Base-by-base conservation (phyloP, 345 rosid genomes). In the Nasturtium officinale region DNA sequence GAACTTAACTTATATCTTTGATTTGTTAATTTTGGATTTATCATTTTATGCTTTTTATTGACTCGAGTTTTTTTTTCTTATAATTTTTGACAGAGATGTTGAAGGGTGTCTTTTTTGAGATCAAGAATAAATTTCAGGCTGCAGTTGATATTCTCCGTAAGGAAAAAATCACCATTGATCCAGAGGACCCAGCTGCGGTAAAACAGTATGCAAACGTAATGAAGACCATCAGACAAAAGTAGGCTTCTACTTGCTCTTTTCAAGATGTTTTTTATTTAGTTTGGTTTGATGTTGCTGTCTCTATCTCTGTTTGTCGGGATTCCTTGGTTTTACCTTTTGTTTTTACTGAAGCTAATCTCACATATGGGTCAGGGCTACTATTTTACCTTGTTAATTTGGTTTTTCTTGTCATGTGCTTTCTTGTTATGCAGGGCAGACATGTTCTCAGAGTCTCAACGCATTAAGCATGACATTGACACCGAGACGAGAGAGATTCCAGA, bases 161-260 rank as follows among this genome's bases (percentile, higher is more conserved):
- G 87, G 99, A 96, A 80, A 92, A 90, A 79, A 92, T 96, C 83
- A 90, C 90, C 75, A 87, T 96, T 62, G 91, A 66, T 64, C 98
- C 99, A 16, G 88, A 90, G 33, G 92, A 96, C 80, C 91, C 92
- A 20, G 86, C 96, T 71, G 96, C 96, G 3, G 98, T 96, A 8
- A 54, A 87, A 65, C 97, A 89, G 4, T 96, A 90, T 75, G 91
- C 97, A 2, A 90, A 82, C 71, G 91, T 92, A 40, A 90, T 96
- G 98, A 87, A 87, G 88, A 90, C 88, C 25, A 74, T 86, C 68
- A 85, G 98, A 79, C 87, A 92, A 77, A 92, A 96, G 99, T 96
- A 83, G 84, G 81, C 58, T 45, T 38, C 64, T 74, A 67, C 11
- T 42, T 67, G 3, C 60, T 52, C 12, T 46, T 46, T 59, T 40